Base-by-base conservation (phyloP, 2,329 filamentous ascomycete species). In the Amylocarpus encephaloides region DNA sequence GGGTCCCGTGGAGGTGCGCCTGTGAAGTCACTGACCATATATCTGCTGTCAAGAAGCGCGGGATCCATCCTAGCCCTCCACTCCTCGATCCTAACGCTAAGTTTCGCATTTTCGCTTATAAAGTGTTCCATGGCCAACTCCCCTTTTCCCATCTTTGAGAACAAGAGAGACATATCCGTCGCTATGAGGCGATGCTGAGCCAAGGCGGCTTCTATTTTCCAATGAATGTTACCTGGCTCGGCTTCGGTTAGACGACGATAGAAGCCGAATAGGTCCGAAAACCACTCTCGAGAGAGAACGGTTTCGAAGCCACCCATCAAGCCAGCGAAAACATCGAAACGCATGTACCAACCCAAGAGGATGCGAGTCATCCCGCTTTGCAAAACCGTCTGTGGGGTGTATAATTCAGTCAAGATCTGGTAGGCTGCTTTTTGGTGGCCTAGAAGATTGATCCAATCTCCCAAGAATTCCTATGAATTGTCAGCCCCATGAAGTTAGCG, bases 371-470 rank as follows among this genome's bases (percentile, higher is more conserved):
- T 77, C 3, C 85, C 75, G 9, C 84, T 86, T 56, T 86, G 74
- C 71, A 85, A 82, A 39, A 88, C 81, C 0, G 82, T 85, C 54
- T 90, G 74, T 0, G 89, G 87, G 0, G 83, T 89, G 64, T 89
- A 91, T 0, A 96, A 71, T 39, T 85, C 80, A 1, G 78, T 85
- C 41, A 97, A 72, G 60, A 97, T 85, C 56, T 88, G 82, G 63
- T 86, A 81, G 0, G 93, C 93, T 10, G 92, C 93, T 64, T 86
- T 89, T 66, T 96, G 91, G 66, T 97, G 93, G 18, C 90, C 88
- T 69, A 93, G 85, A 13, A 97, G 74, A 62, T 94, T 96, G 47
- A 94, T 82, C 90, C 90, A 97, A 65, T 98, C 93, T 11, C 93
- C 93, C 41, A 97, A 76, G 62, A 90, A 94, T 70, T 97, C 93